Conservation (phyloP, 164 flowering plant genomes). For the Hamamelis virginiana region DNA sequence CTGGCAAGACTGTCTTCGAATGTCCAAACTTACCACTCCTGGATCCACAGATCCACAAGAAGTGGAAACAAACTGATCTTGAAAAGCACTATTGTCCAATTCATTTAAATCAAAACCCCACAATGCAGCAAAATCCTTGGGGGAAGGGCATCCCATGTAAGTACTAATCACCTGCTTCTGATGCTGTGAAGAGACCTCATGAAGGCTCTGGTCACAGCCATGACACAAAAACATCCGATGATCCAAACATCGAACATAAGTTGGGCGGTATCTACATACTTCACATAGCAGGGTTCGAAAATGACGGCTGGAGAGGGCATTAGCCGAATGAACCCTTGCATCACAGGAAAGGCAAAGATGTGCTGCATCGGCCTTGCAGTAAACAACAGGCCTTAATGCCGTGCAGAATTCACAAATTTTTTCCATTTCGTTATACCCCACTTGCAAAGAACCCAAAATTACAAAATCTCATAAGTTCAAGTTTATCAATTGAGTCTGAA, state of each 20-base stretch:
- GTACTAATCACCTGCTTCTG: constrained; percentile 36
- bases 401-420: constrained; percentile 71
- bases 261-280: constrained; percentile 42
- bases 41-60: constrained; percentile 18
- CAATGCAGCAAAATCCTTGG: constrained; percentile 59
- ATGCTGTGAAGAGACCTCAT: constrained; percentile 38
- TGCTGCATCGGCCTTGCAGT: constrained; percentile 74
- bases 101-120: constrained; percentile 56
- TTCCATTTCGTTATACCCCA: constrained; percentile 39
- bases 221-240: constrained; percentile 59
- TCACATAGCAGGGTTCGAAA: constrained; percentile 61
- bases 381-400: constrained; percentile 49
- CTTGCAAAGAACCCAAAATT: background rate
- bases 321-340: constrained; percentile 72
- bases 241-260: constrained; percentile 49
- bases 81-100: constrained; percentile 9
- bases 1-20: constrained; percentile 9
- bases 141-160: constrained; percentile 71
- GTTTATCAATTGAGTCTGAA: too few relatives aligned
- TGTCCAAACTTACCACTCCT: constrained; percentile 9
- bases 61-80: constrained; percentile 14
- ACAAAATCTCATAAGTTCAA: background rate
- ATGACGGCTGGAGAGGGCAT: constrained; percentile 61
- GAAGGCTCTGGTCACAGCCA: constrained; percentile 50
- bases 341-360: constrained; percentile 74